phyloP scores from a whole-genome alignment of 345 rosid species.

The Salix suchowensis region DNA sequence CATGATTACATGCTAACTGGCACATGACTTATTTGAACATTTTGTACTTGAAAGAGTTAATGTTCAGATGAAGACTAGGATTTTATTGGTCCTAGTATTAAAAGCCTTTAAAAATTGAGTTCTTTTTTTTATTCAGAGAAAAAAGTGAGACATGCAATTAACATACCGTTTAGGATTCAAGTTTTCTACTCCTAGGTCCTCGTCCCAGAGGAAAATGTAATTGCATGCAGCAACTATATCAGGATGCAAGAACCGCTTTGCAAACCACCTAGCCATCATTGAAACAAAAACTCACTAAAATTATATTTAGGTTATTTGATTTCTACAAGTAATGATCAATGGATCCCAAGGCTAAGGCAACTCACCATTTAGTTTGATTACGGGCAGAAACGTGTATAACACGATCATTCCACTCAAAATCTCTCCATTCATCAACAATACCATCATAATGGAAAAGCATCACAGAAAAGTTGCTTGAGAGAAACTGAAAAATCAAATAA shows the following conservation, averaged over 20 bases:
- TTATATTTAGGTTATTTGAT: neutral
- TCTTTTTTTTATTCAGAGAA: neutral
- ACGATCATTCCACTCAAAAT: conserved; percentile 48
- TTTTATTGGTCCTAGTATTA: too few species aligned
- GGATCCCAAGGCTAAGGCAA: neutral
- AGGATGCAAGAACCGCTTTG: conserved; percentile 78
- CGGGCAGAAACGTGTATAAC: conserved; percentile 73
- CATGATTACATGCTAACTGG: too few species aligned
- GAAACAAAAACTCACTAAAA: neutral
- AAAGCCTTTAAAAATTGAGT: neutral
- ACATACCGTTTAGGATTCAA: conserved; percentile 51
- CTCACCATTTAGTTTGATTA: conserved; percentile 86
- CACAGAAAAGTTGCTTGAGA: conserved; percentile 46
- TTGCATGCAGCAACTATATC: conserved; percentile 53
- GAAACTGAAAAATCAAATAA: conserved; percentile 48
- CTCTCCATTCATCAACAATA: conserved; percentile 68
- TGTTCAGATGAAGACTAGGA: too few species aligned
- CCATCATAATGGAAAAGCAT: conserved; percentile 98
- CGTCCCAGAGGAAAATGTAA: conserved; percentile 71
- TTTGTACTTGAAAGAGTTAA: too few species aligned
- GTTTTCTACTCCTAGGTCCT: conserved; percentile 69
- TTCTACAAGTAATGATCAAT: neutral
- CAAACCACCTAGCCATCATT: conserved; percentile 58
- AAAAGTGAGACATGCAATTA: neutral
- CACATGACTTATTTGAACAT: too few species aligned